Evolutionary conservation across 495 filamentous ascomycete species (phyloP).

Genomic region (Penicillium crystallinum): DNA sequence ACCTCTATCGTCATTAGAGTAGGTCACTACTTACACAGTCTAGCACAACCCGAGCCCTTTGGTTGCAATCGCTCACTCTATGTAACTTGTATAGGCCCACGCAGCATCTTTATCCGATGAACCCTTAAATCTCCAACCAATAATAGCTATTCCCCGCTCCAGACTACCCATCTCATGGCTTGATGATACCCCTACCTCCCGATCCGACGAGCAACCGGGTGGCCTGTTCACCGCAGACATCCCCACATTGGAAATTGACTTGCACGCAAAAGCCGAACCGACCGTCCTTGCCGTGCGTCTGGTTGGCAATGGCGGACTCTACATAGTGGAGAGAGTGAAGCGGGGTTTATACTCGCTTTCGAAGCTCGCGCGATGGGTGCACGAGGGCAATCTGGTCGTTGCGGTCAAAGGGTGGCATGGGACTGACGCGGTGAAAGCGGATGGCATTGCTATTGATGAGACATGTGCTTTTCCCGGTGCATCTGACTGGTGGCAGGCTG

Average conservation of each 20-base stretch:
- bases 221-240: slow-evolving; percentile 55
- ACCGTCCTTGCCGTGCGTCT: slow-evolving; percentile 62
- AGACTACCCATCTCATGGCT: slow-evolving; percentile 55
- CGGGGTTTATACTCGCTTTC: slow-evolving; percentile 64
- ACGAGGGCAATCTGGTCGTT: slow-evolving; percentile 32
- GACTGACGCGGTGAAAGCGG: slow-evolving; percentile 30
- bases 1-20: slow-evolving; percentile 35
- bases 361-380: slow-evolving; percentile 61
- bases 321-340: slow-evolving; percentile 68
- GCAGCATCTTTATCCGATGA: slow-evolving; percentile 52
- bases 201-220: slow-evolving; percentile 48
- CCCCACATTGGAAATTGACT: slow-evolving; percentile 55
- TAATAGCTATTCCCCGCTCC: slow-evolving; percentile 57
- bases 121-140: slow-evolving; percentile 54
- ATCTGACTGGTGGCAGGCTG: slow-evolving; percentile 36
- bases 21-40: not conserved
- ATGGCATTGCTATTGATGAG: slow-evolving; percentile 32
- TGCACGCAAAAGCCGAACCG: slow-evolving; percentile 22
- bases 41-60: not conserved
- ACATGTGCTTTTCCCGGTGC: slow-evolving; percentile 4
- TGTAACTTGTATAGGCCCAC: slow-evolving; percentile 43
- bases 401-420: slow-evolving; percentile 35
- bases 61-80: slow-evolving; percentile 1
- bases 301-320: slow-evolving; percentile 53
- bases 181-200: slow-evolving; percentile 49